These are phyloP conservation scores for Elsinoe ampelina DNA, from an alignment of 2,329 filamentous ascomycete genomes.

Conservation along the genomic window DNA sequence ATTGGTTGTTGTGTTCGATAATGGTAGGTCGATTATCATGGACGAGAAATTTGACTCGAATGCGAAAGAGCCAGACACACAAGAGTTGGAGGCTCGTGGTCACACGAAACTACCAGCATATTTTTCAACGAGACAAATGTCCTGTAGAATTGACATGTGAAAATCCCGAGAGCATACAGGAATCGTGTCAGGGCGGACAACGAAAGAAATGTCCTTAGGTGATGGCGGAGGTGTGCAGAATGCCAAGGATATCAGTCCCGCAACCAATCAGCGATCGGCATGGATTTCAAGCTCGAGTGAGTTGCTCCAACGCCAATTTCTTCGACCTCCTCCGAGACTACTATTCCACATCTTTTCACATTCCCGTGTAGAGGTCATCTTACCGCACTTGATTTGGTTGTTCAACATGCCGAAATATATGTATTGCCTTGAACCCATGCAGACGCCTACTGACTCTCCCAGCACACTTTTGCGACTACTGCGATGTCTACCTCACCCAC, in stretches of 20 bases:
- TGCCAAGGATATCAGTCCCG: neutral
- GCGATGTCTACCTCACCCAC: conserved; percentile 99
- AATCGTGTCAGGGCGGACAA: neutral
- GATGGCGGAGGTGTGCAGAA: neutral
- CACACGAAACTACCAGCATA: too few relatives aligned
- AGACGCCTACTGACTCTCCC: conserved; percentile 15
- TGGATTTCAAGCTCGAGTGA: neutral
- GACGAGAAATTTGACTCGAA: too few relatives aligned
- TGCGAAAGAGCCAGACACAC: too few relatives aligned
- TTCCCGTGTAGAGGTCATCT: neutral
- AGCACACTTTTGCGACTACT: conserved; percentile 60
- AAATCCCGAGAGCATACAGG: neutral
- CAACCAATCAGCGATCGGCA: neutral
- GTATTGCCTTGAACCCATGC: conserved; percentile 2
- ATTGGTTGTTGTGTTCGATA: too few relatives aligned
- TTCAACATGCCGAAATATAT: conserved; percentile 22
- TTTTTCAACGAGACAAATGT: too few relatives aligned
- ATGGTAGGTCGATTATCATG: too few relatives aligned
- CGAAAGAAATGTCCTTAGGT: too few relatives aligned
- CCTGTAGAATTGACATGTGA: too few relatives aligned
- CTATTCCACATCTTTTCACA: too few relatives aligned
- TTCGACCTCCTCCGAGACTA: neutral
- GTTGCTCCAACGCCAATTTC: neutral
- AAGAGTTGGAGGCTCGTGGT: too few relatives aligned
- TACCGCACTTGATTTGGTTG: neutral